phyloP scores from a whole-genome alignment of 2,329 filamentous ascomycete genomes.

The Pseudogymnoascus sp. region DNA sequence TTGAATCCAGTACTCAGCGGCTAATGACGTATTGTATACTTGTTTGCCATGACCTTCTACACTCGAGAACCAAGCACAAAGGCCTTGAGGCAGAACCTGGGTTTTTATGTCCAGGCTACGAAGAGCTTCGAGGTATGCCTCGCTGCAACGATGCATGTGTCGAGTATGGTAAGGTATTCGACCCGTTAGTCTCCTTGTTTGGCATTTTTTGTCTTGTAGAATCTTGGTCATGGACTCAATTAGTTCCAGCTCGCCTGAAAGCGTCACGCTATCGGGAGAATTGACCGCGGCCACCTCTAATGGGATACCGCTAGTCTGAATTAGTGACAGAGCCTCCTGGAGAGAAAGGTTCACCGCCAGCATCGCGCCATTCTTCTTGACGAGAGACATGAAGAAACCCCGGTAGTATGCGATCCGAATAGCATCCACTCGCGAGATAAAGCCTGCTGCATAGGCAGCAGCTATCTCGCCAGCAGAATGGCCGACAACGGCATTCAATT shows the following conservation, averaged over 20 bases:
- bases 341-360: slow-evolving; percentile 22
- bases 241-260: slow-evolving; percentile 22
- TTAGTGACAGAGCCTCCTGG: slow-evolving; percentile 20
- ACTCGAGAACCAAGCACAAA: too few relatives aligned
- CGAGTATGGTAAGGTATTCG: slow-evolving; percentile 16
- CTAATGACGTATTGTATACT: too few relatives aligned
- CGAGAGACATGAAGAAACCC: slow-evolving; percentile 12
- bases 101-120: too few relatives aligned
- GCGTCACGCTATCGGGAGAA: slow-evolving; percentile 23
- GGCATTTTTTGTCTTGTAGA: too few relatives aligned
- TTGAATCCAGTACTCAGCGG: too few relatives aligned
- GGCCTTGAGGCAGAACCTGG: too few relatives aligned
- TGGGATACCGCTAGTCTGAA: slow-evolving; percentile 15
- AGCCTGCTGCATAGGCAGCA: slow-evolving; percentile 38
- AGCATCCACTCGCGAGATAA: slow-evolving; percentile 29
- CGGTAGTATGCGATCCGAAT: slow-evolving; percentile 21
- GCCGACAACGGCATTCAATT: slow-evolving; percentile 34
- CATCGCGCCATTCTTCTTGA: slow-evolving; percentile 21
- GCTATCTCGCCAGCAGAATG: slow-evolving; percentile 44
- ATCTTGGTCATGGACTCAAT: slow-evolving; percentile 13
- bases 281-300: slow-evolving; percentile 31
- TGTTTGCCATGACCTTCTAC: too few relatives aligned
- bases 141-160: not conserved
- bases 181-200: too few relatives aligned
- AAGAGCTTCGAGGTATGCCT: not conserved